Evolutionary conservation across 2,329 filamentous ascomycete species (phyloP), one percentile per base, ranked within the genome.

Genomic region (Coniella vitis): DNA sequence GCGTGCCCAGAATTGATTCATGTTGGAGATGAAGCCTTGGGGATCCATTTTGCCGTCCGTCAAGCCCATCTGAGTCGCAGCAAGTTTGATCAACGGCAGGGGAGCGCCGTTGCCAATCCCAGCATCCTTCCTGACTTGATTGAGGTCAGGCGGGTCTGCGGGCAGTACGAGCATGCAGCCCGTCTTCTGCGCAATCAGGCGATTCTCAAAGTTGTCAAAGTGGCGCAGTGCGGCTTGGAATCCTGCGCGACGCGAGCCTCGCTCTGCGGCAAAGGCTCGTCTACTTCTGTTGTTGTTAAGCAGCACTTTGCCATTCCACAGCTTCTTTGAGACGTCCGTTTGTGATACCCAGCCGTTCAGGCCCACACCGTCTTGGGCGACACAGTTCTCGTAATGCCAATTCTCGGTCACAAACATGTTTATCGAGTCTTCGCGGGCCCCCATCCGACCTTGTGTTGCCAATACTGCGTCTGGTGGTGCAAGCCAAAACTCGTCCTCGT

Each of bases 171-270:
- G 57, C 0, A 63, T 63, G 21, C 63, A 63, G 61, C 65, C 69
- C 2, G 63, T 60, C 3, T 61, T 19, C 21, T 40, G 66, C 49
- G 64, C 62, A 35, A 65, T 58, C 7, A 58, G 54, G 37, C 56
- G 57, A 47, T 71, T 72, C 58, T 71, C 70, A 4, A 47, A 34
- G 47, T 58, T 67, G 25, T 61, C 58, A 40, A 73, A 65, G 12
- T 61, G 52, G 36, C 65, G 65, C 29, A 76, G 61, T 16, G 63
- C 64, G 25, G 66, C 64, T 54, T 75, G 71, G 19, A 76, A 58
- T 16, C 66, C 72, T 7, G 71, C 73, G 38, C 74, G 68, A 37
- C 67, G 64, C 47, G 63, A 64, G 1, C 72, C 73, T 10, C 70
- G 69, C 45, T 69, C 65, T 3, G 44, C 47, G 2, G 66, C 63